Evolutionary conservation across 768 basidiomycete genomes (phyloP).

Genomic region (Leccinum rimulosum): DNA sequence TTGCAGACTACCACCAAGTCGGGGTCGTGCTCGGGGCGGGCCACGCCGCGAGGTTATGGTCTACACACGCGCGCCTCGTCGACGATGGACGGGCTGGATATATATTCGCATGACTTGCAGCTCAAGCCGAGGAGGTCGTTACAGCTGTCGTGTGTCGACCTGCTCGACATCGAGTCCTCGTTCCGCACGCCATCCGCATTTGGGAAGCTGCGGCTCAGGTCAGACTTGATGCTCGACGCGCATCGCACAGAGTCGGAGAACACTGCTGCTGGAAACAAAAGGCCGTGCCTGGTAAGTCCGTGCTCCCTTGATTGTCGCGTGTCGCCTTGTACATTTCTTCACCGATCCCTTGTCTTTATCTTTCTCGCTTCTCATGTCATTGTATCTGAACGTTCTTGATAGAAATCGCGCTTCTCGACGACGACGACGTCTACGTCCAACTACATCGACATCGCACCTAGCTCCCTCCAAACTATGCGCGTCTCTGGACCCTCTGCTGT

Average conservation of each 20-base stretch:
- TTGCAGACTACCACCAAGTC: slow-evolving; percentile 5
- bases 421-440: slow-evolving; percentile 36
- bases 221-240: slow-evolving; percentile 24
- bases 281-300: slow-evolving; percentile 16
- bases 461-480: slow-evolving; percentile 1
- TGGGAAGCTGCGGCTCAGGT: slow-evolving; percentile 17
- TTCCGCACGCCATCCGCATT: slow-evolving; percentile 11
- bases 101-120: slow-evolving; percentile 28
- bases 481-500: background rate
- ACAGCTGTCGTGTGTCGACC: slow-evolving; percentile 19
- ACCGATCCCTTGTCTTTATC: background rate
- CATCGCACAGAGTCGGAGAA: slow-evolving; percentile 16
- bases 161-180: slow-evolving; percentile 22
- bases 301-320: background rate
- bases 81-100: slow-evolving; percentile 30
- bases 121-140: slow-evolving; percentile 16
- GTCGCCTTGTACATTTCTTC: background rate
- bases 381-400: background rate
- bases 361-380: background rate
- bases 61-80: slow-evolving; percentile 30
- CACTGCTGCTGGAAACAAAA: background rate
- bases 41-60: background rate
- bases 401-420: slow-evolving; percentile 36
- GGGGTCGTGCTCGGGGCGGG: slow-evolving; percentile 1
- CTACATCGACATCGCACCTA: slow-evolving; percentile 19